Base-by-base conservation (phyloP, 2,329 filamentous ascomycete genomes). In the Ascochyta pisi region DNA sequence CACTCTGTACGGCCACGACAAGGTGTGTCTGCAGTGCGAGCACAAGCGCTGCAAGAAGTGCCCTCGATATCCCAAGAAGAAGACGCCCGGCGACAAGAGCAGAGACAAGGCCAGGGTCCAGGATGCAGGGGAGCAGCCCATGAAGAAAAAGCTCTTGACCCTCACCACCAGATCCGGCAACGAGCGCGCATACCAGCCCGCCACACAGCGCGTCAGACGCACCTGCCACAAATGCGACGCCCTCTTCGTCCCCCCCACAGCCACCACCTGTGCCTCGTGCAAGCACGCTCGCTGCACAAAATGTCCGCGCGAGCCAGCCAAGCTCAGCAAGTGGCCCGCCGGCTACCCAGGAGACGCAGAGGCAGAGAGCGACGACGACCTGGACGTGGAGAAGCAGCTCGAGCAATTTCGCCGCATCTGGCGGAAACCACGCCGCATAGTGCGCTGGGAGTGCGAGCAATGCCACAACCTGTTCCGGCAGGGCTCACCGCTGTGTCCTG, bases 21-120 rank as follows among this genome's bases (percentile, higher is more conserved):
- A 89, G 77, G 82, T 89, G 57, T 96, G 93, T 76, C 76, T 83
- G 62, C 85, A 85, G 63, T 97, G 93, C 79, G 83, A 89, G 65
- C 93, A 97, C 77, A 81, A 81, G 42, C 86, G 91, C 63, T 97
- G 93, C 84, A 89, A 86, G 70, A 87, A 89, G 69, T 97, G 93
- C 74, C 85, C 86, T 26, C 86, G 91, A 51, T 86, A 89, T 67
- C 92, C 92, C 31, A 80, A 84, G 49, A 87, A 87, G 78, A 86
- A 84, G 63, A 82, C 62, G 16, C 79, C 66, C 47, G 67, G 60
- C 64, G 71, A 75, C 35, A 76, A 26, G 24, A 26, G 6, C 24
- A 26, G 8, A 26, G 24, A 74, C 65, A 65, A 66, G 33, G 4
- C 2, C 56, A 58, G 68, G 51, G 66, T 62, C 33, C 59, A 54